Base-by-base conservation (phyloP, 148 eudicot species). In the Nepenthes gracilis region DNA sequence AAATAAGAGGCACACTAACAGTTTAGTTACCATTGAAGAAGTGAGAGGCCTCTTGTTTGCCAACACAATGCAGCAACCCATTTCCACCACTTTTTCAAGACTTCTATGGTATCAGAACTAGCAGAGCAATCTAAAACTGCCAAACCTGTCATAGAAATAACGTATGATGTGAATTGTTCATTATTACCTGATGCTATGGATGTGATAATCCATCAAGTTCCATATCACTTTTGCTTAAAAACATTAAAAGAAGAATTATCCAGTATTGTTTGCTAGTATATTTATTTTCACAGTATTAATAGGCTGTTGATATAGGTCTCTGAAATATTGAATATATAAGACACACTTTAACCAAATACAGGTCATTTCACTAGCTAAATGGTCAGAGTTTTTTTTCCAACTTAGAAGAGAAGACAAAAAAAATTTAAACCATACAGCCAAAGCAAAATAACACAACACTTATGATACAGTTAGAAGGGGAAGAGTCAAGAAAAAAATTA, bases 11-110 rank as follows among this genome's bases (percentile, higher is more conserved):
- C 11, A 40, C n/a, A 38, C 60, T 5, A 35, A 45, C 53, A 64
- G 35, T 33, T 35, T 40, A 35, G 34, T 38, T 81, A 88, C 99
- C 95, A 93, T 47, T 64, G 96, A 74, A 57, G 87, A 77, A 67
- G 95, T 81, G 63, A 88, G 92, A 74, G 99, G 95, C 75, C 85
- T 93, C 78, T 93, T 93, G 75, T 93, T 93, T 58, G 99, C 99
- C 75, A 93, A 71, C 55, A 86, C 96, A 60, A 80, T 76, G 70
- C 99, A 78, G 72, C 96, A 76, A 58, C 86, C 91, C 36, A 78
- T 69, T 56, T 72, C 81, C 50, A 72, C 76, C 64, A 75, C 81
- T 62, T 74, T 58, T 69, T 81, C 69, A 93, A 81, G 66, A 79
- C 61, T 69, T 59, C 79, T 60, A 77, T 56, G n/a, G 95, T 93